phyloP scores from a whole-genome alignment of 2,329 filamentous ascomycete genomes.

The Fusarium concolor region DNA sequence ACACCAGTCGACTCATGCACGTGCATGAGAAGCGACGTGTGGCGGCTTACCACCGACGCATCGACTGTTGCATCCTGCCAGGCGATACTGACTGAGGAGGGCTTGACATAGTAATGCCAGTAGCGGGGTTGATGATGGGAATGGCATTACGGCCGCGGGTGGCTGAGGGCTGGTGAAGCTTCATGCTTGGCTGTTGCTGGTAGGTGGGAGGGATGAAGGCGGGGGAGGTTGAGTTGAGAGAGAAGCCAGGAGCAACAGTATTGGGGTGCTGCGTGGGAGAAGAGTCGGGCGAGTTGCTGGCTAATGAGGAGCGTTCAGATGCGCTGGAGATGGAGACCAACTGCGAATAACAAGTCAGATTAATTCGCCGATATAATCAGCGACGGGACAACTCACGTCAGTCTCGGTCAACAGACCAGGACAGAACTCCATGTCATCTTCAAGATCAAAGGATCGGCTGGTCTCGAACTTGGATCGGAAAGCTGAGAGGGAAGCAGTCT shows the following conservation, averaged over 20 bases:
- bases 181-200: constrained; percentile 76
- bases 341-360: constrained; percentile 64
- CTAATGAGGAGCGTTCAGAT: constrained; percentile 94
- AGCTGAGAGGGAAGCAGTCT: constrained; percentile 78
- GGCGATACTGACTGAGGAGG: constrained; percentile 80
- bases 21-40: constrained; percentile 47
- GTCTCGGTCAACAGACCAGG: constrained; percentile 91
- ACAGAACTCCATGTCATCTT: constrained; percentile 97
- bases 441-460: constrained; percentile 91
- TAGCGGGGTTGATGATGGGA: constrained; percentile 95
- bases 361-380: constrained; percentile 21
- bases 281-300: constrained; percentile 91
- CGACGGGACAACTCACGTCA: constrained; percentile 74
- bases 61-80: constrained; percentile 68
- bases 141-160: constrained; percentile 94
- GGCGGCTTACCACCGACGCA: constrained; percentile 65
- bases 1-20: constrained; percentile 49
- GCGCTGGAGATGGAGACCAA: constrained; percentile 91
- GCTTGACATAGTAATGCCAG: constrained; percentile 87
- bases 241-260: constrained; percentile 81
- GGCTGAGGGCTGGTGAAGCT: constrained; percentile 90
- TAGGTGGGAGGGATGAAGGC: constrained; percentile 74
- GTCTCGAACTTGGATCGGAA: constrained; percentile 93
- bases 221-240: constrained; percentile 74
- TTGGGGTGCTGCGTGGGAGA: constrained; percentile 91